Percentiles rank a stretch among this genome's conserved stretches.
Evolutionary conservation across 2,329 filamentous ascomycete species (phyloP).

Genomic region (Fusarium irregulare): DNA sequence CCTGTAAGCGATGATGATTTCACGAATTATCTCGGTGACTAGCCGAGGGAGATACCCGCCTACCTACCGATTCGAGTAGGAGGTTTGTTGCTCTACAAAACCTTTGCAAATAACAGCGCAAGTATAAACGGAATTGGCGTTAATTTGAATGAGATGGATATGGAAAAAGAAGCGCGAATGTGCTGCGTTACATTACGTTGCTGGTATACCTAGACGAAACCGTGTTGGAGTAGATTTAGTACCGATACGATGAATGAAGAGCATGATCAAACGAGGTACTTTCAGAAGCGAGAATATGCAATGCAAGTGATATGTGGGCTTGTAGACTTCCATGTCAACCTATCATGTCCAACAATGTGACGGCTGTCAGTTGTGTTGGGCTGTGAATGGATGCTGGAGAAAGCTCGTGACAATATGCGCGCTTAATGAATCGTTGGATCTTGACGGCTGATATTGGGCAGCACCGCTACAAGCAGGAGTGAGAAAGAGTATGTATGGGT

Average conservation of each 20-base stretch:
- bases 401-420: conserved; percentile 29
- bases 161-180: conserved; percentile 23
- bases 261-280: conserved; percentile 17
- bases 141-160: conserved; percentile 34
- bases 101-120: conserved; percentile 33
- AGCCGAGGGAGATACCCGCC: conserved; percentile 37
- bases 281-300: conserved; percentile 33
- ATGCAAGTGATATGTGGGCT: conserved; percentile 31
- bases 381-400: conserved; percentile 28
- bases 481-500: conserved; percentile 18
- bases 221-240: conserved; percentile 35
- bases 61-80: conserved; percentile 12
- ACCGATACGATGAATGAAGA: conserved; percentile 32
- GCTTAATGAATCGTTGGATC: conserved; percentile 28
- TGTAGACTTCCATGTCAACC: conserved; percentile 3
- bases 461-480: conserved; percentile 28
- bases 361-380: conserved; percentile 29
- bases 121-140: conserved; percentile 37
- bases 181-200: conserved; percentile 13
- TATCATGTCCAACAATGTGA: conserved; percentile 23
- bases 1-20: conserved; percentile 53
- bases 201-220: conserved; percentile 34
- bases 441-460: conserved; percentile 31
- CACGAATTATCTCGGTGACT: conserved; percentile 13
- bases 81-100: conserved; percentile 28